Percentiles rank a stretch among this genome's conserved stretches.
Evolutionary conservation across 2,329 filamentous ascomycete genomes (phyloP).

Genomic region (Fusarium oxysporum): DNA sequence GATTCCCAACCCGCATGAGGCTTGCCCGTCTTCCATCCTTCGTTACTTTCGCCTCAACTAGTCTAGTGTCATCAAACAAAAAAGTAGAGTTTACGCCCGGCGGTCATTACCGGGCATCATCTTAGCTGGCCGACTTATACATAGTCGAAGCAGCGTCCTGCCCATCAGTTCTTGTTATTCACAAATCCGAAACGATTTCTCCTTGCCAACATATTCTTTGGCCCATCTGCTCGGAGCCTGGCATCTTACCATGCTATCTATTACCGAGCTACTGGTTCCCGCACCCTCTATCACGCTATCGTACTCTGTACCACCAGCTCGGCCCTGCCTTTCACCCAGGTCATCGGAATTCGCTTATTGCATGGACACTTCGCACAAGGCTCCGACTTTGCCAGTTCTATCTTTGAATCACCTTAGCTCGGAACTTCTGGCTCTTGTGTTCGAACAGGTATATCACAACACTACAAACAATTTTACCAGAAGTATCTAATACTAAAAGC

Average conservation of each 20-base stretch:
- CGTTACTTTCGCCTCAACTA: conserved; percentile 49
- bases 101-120: conserved; percentile 9
- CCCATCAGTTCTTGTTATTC: conserved; percentile 5
- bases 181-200: neutral
- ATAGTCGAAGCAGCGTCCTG: conserved; percentile 27
- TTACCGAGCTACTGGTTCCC: conserved; percentile 38
- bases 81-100: conserved; percentile 22
- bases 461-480: neutral
- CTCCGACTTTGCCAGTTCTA: conserved; percentile 8
- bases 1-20: conserved; percentile 34
- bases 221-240: neutral
- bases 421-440: conserved; percentile 57
- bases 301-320: conserved; percentile 27
- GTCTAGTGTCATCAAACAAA: conserved; percentile 44
- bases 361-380: conserved; percentile 37
- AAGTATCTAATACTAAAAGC: conserved; percentile 21
- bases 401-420: conserved; percentile 53
- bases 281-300: conserved; percentile 34
- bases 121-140: conserved; percentile 33
- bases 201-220: conserved; percentile 13
- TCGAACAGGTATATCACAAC: conserved; percentile 53
- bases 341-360: conserved; percentile 23
- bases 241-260: conserved; percentile 37
- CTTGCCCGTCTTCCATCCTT: conserved; percentile 39
- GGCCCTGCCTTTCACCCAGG: conserved; percentile 15